A percentile compares a stretch with the other conserved stretches of the same genome.
Evolutionary conservation across 192 early-diverging fungal species (phyloP).

Genomic region (Funneliformis mosseae): DNA sequence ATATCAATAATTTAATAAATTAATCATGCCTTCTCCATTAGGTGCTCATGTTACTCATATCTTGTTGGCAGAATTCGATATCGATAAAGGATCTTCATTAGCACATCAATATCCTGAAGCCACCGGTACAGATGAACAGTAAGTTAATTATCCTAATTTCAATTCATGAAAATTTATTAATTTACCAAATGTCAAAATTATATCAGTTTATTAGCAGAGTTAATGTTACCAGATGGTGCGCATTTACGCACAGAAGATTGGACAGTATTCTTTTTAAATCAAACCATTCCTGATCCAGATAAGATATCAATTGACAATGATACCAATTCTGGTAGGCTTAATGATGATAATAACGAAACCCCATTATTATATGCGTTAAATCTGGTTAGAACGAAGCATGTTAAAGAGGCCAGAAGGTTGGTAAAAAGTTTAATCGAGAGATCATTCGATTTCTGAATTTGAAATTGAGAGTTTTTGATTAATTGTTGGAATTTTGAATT

Average conservation of each 20-base stretch:
- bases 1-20: no score
- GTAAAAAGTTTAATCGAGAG: neutral
- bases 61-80: conserved; percentile 93
- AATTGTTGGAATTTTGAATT: neutral
- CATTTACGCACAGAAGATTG: conserved; percentile 93
- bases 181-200: neutral
- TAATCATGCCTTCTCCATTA: conserved; percentile 12
- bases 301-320: conserved; percentile 36
- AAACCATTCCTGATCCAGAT: conserved; percentile 56
- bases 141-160: conserved; percentile 24
- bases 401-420: conserved; percentile 71
- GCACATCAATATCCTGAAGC: conserved; percentile 85
- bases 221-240: conserved; percentile 95
- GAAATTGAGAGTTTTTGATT: neutral
- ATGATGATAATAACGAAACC: conserved; percentile 47
- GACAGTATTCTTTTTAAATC: conserved; percentile 93
- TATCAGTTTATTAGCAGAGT: conserved; percentile 81
- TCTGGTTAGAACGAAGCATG: conserved; percentile 88
- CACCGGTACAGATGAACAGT: conserved; percentile 85
- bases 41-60: conserved; percentile 76
- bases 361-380: conserved; percentile 90
- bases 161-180: neutral
- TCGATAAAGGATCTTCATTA: conserved; percentile 87
- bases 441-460: no score
- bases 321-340: no score